These are phyloP conservation scores for Rhododendron mucronatum DNA, from an alignment of 148 eudicot genomes.

Conservation along the genomic window DNA sequence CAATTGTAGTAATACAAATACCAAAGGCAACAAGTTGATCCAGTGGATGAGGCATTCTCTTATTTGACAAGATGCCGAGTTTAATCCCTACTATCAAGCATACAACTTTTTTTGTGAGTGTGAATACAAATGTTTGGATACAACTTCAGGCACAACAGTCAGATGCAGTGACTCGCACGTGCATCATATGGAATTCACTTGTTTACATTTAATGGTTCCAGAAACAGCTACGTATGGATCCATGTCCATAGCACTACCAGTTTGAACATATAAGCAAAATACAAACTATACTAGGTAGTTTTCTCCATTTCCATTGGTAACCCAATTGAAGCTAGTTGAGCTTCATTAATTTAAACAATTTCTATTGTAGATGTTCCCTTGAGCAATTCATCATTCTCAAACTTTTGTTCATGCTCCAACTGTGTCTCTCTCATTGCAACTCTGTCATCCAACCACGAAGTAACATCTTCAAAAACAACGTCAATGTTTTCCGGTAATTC, in stretches of 20 bases:
- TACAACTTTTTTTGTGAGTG: not conserved
- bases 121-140: not conserved
- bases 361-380: not conserved
- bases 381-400: conserved; percentile 23
- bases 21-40: not conserved
- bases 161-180: not conserved
- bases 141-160: not conserved
- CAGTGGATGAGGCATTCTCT: not conserved
- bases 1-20: not conserved
- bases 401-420: conserved; percentile 47
- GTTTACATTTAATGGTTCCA: not conserved
- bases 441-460: conserved; percentile 58
- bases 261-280: not conserved
- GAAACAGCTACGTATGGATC: not conserved
- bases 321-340: not conserved
- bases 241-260: not conserved
- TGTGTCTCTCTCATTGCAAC: conserved; percentile 9
- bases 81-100: not conserved
- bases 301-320: not conserved
- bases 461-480: conserved; percentile 50
- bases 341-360: not conserved
- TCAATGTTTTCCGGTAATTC: conserved; percentile 62
- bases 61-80: not conserved
- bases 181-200: not conserved
- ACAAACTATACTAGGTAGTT: not conserved